Evolutionary conservation across 805 yeast genomes (phyloP).

Genomic region (Barnettozyma wickerhamii): DNA sequence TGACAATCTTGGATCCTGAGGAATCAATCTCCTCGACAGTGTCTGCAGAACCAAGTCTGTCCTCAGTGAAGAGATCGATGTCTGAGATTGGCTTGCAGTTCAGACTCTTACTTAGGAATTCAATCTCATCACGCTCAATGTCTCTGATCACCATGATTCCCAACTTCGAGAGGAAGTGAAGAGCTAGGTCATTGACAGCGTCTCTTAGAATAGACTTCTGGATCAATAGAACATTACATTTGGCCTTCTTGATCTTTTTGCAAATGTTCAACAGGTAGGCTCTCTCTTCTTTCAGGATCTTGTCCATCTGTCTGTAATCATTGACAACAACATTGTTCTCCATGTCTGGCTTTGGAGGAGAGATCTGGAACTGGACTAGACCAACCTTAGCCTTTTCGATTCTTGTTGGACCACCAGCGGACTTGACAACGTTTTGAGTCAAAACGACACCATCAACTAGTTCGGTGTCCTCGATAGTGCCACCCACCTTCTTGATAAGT

Average conservation of each 20-base stretch:
- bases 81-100: conserved; percentile 98
- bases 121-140: conserved; percentile 96
- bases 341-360: conserved; percentile 88
- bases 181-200: conserved; percentile 80
- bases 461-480: conserved; percentile 95
- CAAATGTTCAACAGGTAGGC: conserved; percentile 91
- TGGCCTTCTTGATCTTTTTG: conserved; percentile 93
- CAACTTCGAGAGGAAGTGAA: conserved; percentile 90
- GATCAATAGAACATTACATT: conserved; percentile 81
- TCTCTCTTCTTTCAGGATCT: conserved; percentile 95
- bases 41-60: conserved; percentile 88
- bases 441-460: conserved; percentile 90
- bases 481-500: conserved; percentile 90
- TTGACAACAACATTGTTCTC: conserved; percentile 96
- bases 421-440: conserved; percentile 83
- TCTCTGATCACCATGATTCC: conserved; percentile 94
- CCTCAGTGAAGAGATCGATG: conserved; percentile 88
- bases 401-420: conserved; percentile 93
- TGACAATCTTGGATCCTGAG: conserved; percentile 63
- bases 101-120: conserved; percentile 73
- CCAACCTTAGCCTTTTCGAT: conserved; percentile 93
- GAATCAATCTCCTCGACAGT: conserved; percentile 68
- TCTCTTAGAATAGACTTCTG: conserved; percentile 95
- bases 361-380: conserved; percentile 85
- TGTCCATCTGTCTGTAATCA: conserved; percentile 99